Conservation (phyloP, 108 stramenopile species). For the Cafeteria roenbergensis region DNA sequence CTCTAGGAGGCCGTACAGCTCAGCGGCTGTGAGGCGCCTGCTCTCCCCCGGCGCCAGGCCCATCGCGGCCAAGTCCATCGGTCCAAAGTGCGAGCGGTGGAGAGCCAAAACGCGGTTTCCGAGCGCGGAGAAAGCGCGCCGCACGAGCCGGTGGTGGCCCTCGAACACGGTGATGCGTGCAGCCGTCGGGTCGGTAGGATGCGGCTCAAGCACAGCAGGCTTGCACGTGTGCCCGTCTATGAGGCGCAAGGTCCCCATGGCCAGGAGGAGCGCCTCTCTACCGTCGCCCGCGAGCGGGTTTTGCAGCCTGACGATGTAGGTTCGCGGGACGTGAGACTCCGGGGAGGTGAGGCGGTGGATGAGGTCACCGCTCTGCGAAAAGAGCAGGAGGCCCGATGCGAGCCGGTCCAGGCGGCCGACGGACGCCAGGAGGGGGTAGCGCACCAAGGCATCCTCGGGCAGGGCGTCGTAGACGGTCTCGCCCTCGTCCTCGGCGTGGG, state of each 20-base stretch:
- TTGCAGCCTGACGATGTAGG: background rate
- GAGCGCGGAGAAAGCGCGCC: background rate
- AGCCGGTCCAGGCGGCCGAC: conserved; percentile 1
- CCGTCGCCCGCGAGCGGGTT: background rate
- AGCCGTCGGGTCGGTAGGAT: background rate
- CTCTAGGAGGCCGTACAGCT: background rate
- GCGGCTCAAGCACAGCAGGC: background rate
- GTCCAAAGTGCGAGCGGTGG: background rate
- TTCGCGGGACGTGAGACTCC: background rate
- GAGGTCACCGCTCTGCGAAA: conserved; percentile 5
- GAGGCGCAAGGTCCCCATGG: background rate
- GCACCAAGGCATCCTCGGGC: background rate
- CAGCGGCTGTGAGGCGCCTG: background rate
- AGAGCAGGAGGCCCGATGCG: conserved; percentile 2
- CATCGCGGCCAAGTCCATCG: background rate
- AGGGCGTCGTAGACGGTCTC: background rate
- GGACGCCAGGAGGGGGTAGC: background rate
- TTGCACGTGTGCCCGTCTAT: background rate
- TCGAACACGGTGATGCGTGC: background rate
- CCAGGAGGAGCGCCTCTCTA: background rate
- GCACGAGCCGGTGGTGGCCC: background rate
- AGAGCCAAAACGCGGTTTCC: background rate
- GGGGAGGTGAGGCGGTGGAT: background rate
- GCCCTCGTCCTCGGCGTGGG: background rate
- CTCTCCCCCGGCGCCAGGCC: background rate